Conservation (phyloP, 306 rosid species). For the Biancaea sappan region DNA sequence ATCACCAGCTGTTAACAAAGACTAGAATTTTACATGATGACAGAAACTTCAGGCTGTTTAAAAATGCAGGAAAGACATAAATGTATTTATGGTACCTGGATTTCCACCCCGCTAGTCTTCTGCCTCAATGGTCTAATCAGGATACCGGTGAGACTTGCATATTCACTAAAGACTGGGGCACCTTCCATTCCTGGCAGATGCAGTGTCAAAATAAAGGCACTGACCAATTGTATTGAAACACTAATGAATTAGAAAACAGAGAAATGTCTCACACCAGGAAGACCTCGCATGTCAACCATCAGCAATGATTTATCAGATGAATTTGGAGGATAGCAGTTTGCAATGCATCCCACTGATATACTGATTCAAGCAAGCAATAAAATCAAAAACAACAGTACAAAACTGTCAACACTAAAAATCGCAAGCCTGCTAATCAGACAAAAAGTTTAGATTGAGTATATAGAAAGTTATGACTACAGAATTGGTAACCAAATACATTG, state of each 20-base stretch:
- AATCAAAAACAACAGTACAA: slow-evolving; percentile 35
- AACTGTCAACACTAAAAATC: background rate
- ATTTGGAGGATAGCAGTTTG: slow-evolving; percentile 82
- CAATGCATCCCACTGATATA: slow-evolving; percentile 77
- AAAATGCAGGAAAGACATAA: slow-evolving; percentile 31
- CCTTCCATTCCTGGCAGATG: slow-evolving; percentile 87
- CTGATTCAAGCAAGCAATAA: slow-evolving; percentile 58
- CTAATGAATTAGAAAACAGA: slow-evolving; percentile 44
- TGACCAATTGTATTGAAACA: slow-evolving; percentile 44
- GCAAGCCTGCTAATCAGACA: background rate
- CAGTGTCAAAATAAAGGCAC: slow-evolving; percentile 43
- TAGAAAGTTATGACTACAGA: background rate
- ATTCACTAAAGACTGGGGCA: slow-evolving; percentile 77
- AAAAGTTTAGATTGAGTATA: background rate
- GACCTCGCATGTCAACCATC: slow-evolving; percentile 93
- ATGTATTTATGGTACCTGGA: slow-evolving; percentile 69
- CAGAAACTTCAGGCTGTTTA: slow-evolving; percentile 52
- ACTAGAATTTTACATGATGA: slow-evolving; percentile 71
- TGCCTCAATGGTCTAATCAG: slow-evolving; percentile 85
- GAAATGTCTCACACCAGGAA: slow-evolving; percentile 76
- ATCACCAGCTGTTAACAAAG: slow-evolving; percentile 91
- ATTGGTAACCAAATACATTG: background rate
- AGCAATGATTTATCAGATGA: slow-evolving; percentile 69
- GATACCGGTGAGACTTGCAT: slow-evolving; percentile 69
- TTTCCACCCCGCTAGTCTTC: slow-evolving; percentile 76